Percentiles rank a stretch among this genome's conserved stretches.
Conservation (phyloP, 768 basidiomycete genomes). For the Tephrocybe sp. region DNA sequence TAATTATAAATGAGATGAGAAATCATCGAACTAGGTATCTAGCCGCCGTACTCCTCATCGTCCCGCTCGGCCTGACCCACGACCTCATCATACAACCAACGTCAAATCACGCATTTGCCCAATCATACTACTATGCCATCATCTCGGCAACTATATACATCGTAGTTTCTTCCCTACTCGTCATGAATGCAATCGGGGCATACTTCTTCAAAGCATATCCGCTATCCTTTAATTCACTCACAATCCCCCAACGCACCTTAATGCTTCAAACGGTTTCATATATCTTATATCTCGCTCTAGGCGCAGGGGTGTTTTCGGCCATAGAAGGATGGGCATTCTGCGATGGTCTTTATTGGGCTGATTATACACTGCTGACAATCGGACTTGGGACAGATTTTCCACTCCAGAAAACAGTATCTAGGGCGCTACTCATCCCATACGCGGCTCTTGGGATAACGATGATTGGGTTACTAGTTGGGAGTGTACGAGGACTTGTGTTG, state of each 20-base stretch:
- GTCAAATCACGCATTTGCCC: constrained; percentile 23
- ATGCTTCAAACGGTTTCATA: constrained; percentile 43
- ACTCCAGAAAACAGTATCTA: constrained; percentile 20
- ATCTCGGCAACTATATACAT: constrained; percentile 30
- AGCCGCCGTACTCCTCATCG: constrained; percentile 30
- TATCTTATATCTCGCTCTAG: constrained; percentile 35
- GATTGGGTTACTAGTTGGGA: constrained; percentile 36
- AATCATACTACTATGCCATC: constrained; percentile 38
- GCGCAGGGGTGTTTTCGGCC: constrained; percentile 34
- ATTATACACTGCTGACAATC: constrained; percentile 41
- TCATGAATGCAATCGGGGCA: constrained; percentile 27
- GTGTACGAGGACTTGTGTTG: constrained; percentile 36
- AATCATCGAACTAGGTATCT: constrained; percentile 40
- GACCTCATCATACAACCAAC: constrained; percentile 10
- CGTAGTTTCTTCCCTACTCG: constrained; percentile 18
- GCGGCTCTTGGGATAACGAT: constrained; percentile 35
- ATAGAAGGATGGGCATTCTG: constrained; percentile 36
- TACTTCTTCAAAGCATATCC: constrained; percentile 33
- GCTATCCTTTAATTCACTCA: constrained; percentile 33
- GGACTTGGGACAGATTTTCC: constrained; percentile 40
- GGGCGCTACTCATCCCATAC: constrained; percentile 36
- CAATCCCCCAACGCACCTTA: constrained; percentile 37
- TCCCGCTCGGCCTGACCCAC: constrained; percentile 30
- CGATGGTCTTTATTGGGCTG: constrained; percentile 41
- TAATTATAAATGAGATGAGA: too few species aligned